Base-by-base conservation (phyloP, 192 early-diverging fungal genomes). In the Cetraspora pellucida region DNA sequence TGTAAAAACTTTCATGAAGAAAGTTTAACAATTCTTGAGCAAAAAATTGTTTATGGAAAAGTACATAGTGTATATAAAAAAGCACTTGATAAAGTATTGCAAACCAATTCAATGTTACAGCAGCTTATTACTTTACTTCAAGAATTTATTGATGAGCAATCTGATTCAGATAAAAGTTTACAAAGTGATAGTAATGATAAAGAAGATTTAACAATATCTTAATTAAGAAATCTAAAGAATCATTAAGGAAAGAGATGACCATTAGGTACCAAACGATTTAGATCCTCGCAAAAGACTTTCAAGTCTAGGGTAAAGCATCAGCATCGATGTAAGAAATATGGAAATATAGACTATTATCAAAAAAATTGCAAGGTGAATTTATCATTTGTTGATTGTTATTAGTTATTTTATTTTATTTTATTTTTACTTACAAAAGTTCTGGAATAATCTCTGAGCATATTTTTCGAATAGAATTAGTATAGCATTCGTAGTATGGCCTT, bases 321-420 rank as follows among this genome's bases (percentile, higher is more conserved):
- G 30, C 30, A n/a, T 14, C 13, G 30, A 14, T 65, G 13, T 10
- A 65, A 65, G n/a, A 65, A 37, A 44, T 65, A 11, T 43, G 3
- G 19, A 31, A 65, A 65, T 11, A 28, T 65, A 19, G 31, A 6
- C 0, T 13, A 65, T 65, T 65, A 65, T 44, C 28, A 65, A 65
- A 65, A 65, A 11, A 65, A 65, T 45, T 67, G 30, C 31, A 67
- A 67, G n/a, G n/a, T n/a, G n/a, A n/a, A n/a, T n/a, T n/a, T n/a
- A n/a, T n/a, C n/a, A n/a, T n/a, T n/a, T n/a, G n/a, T n/a, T n/a
- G n/a, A n/a, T n/a, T n/a, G n/a, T n/a, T n/a, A n/a, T n/a, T n/a
- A n/a, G n/a, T n/a, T n/a, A n/a, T n/a, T n/a, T n/a, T n/a, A n/a
- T n/a, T n/a, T n/a, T n/a, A n/a, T n/a, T n/a, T n/a, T n/a, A n/a